Base-by-base conservation (phyloP, 139 green algal genomes). In the Ettlia oleoabundans region DNA sequence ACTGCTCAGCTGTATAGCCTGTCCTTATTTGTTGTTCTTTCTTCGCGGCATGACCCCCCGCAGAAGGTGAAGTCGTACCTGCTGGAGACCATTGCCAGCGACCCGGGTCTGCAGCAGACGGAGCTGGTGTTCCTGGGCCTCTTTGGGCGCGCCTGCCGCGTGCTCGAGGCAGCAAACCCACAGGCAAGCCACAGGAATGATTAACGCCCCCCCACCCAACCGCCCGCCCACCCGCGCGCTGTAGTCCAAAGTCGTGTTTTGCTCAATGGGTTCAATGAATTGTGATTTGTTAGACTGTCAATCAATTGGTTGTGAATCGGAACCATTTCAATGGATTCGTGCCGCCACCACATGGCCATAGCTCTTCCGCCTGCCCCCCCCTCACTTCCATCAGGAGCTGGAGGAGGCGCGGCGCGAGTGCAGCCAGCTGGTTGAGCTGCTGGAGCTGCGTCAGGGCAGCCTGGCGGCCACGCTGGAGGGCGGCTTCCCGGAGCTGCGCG, bases 101-200 rank as follows among this genome's bases (percentile, higher is more conserved):
- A 98, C 87, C 89, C 94, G 10, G 94, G 94, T 9, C 85, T 96
- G 64, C 90, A 96, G 82, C 93, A 98, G 87, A 88, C 92, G 1
- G 91, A 96, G 88, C 88, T 97, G 71, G 85, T 97, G 21, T 93
- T 98, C 76, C 85, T 96, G 73, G 95, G 94, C 2, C 87, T 96
- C 6, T 98, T 97, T 86, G 94, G 93, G 4, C 89, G 94, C 55
- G 80, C 92, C 22, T 96, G 90, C 89, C 83, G 91, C 62, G 66
- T 96, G 35, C 83, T 96, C 70, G 86, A 92, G n/a, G 81, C 9
- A 13, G 72, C 47, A n/a, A 66, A 86, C 22, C 6, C 55, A 10
- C n/a, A n/a, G n/a, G n/a, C n/a, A n/a, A n/a, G n/a, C n/a, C n/a
- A n/a, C n/a, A n/a, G n/a, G n/a, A n/a, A n/a, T n/a, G n/a, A n/a